Evolutionary conservation across 495 filamentous ascomycete genomes (phyloP).

Genomic region (Penicillium lividum): DNA sequence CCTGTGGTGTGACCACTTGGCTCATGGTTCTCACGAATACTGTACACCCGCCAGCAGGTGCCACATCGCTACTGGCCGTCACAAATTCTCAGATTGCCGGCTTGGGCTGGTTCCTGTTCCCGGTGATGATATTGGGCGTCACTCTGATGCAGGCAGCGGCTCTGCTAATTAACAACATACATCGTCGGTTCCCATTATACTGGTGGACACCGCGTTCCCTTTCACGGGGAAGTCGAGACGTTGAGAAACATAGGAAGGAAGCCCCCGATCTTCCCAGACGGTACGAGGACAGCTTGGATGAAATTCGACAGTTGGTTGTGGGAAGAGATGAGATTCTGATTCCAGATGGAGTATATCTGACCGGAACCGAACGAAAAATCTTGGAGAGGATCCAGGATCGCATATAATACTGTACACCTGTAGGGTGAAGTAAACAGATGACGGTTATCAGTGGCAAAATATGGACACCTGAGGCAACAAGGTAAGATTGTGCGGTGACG

Average conservation of each 20-base stretch:
- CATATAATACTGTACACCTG: conserved; percentile 17
- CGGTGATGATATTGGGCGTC: conserved; percentile 65
- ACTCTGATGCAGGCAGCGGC: conserved; percentile 66
- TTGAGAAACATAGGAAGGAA: conserved; percentile 26
- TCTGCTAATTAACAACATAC: conserved; percentile 73
- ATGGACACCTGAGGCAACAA: conserved; percentile 3
- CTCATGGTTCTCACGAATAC: conserved; percentile 79
- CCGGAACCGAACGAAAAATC: conserved; percentile 31
- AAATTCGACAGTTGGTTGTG: conserved; percentile 34
- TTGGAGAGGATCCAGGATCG: conserved; percentile 37
- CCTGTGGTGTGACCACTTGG: conserved; percentile 67
- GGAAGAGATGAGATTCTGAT: conserved; percentile 30
- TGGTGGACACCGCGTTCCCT: conserved; percentile 60
- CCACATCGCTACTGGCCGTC: conserved; percentile 79
- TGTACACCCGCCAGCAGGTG: conserved; percentile 84
- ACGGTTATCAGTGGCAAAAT: conserved; percentile 8
- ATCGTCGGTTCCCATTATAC: conserved; percentile 73
- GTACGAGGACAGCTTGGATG: conserved; percentile 32
- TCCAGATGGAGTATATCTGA: conserved; percentile 39
- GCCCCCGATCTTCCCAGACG: conserved; percentile 17
- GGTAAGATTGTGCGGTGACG: conserved; percentile 23
- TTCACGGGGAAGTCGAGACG: conserved; percentile 24
- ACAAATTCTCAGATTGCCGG: conserved; percentile 50
- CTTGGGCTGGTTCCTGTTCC: conserved; percentile 75
- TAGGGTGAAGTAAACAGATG: background rate